Base-by-base conservation (phyloP, 768 basidiomycete genomes). In the Imleria badia region DNA sequence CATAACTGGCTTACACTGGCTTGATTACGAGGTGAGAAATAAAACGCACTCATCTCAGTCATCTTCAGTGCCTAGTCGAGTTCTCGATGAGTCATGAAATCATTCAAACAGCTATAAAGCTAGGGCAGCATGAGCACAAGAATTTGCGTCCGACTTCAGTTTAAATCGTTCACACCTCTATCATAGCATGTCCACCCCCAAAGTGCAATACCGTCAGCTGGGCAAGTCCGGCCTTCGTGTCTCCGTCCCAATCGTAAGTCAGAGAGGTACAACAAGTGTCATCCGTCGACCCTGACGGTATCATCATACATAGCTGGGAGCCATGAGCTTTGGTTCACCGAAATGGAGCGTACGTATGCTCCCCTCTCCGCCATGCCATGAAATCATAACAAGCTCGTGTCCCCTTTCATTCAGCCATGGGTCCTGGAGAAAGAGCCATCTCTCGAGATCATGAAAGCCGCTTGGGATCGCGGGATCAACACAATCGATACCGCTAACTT, bases 401-500 rank as follows among this genome's bases (percentile, higher is more conserved):
- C 6, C 14, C 22, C 15, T 1, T 23, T 26, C 46, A 12, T 38
- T 23, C 35, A 38, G 47, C 11, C 35, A 6, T 69, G 69, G 63
- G 60, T 72, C 15, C 55, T 69, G 6, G 67, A 59, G 0, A 68
- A 70, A 49, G 64, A 61, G 1, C 49, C 71, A n/a, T 66, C 71
- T 0, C 49, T 71, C 19, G 55, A 63, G 43, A 62, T 76, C 54
- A 51, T 78, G 46, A 75, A 75, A 54, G 63, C 66, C 11, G 77
- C 77, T 4, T 77, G 66, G 66, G 69, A 76, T 29, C 58, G 66
- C 13, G 78, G 77, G 4, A 68, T 78, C 54, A 74, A 66, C 51
- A 75, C 72, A 4, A 67, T 73, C 47, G 76, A 77, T 36, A 74
- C 75, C 1, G 73, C 75, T 17, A 75, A 75, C 47, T 14, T 70